Evolutionary conservation across 129 eudicot genomes (phyloP).

Genomic region (Pulicaria dysenterica): DNA sequence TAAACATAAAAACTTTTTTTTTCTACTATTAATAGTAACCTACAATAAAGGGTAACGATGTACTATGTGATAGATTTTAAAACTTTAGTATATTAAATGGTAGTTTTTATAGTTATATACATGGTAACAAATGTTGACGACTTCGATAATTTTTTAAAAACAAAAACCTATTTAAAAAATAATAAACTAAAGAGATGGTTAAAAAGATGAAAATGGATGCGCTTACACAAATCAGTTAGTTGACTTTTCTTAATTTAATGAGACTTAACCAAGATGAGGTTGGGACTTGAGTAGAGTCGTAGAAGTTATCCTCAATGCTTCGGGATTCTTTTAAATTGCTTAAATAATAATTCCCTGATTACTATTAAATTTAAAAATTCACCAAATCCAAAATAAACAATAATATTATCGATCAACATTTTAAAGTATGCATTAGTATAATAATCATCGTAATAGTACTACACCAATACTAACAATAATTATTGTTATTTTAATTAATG

Average conservation of each 20-base stretch:
- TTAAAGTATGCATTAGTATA: not conserved
- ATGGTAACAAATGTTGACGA: too few relatives aligned
- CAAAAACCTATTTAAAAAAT: not conserved
- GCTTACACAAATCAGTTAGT: constrained; percentile 13
- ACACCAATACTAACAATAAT: not conserved
- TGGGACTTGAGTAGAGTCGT: not conserved
- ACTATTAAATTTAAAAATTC: constrained; percentile 9
- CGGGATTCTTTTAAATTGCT: constrained; percentile 27
- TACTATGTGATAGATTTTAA: too few relatives aligned
- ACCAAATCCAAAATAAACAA: constrained; percentile 2
- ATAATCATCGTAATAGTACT: too few relatives aligned
- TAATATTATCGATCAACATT: not conserved
- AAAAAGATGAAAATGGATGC: constrained; percentile 13
- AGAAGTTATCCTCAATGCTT: constrained; percentile 45
- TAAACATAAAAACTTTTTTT: not conserved
- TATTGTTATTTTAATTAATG: not conserved
- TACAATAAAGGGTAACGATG: too few relatives aligned
- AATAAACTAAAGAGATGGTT: not conserved
- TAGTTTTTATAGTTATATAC: too few relatives aligned
- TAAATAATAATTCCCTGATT: constrained; percentile 32
- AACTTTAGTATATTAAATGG: too few relatives aligned
- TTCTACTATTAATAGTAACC: too few relatives aligned
- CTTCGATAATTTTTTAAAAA: too few relatives aligned
- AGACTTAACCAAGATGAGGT: constrained; percentile 22
- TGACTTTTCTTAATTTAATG: constrained; percentile 29